These are phyloP conservation scores for Blechomonas ayalai DNA, from an alignment of 208 protist genomes.

Conservation along the genomic window DNA sequence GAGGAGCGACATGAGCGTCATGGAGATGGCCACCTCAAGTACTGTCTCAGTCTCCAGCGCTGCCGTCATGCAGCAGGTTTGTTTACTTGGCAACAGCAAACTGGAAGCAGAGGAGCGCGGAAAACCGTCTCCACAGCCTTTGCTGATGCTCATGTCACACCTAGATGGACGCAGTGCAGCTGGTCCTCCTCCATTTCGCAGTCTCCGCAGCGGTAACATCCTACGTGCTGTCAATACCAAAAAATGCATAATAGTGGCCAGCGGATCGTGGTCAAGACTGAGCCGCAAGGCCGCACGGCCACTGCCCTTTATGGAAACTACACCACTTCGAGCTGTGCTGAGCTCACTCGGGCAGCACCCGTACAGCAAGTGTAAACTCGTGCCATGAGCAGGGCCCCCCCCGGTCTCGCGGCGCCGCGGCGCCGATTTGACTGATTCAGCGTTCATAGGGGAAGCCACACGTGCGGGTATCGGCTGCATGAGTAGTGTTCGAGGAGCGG, in stretches of 20 bases:
- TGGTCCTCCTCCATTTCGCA: too few species aligned
- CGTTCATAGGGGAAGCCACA: not conserved
- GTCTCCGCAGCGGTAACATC: conserved; percentile 27
- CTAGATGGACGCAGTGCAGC: not conserved
- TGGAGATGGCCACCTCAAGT: conserved; percentile 18
- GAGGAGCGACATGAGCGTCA: conserved; percentile 30
- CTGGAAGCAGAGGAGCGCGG: not conserved
- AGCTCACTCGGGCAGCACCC: not conserved
- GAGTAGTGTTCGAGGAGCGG: conserved; percentile 13
- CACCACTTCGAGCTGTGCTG: not conserved
- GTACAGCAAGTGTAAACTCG: not conserved
- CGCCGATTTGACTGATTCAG: not conserved
- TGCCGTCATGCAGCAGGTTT: not conserved
- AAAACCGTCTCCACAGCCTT: not conserved
- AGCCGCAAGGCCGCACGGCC: conserved; percentile 3
- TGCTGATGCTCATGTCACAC: not conserved
- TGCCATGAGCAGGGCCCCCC: not conserved
- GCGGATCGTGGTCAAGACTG: conserved; percentile 27
- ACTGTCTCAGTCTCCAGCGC: conserved; percentile 23
- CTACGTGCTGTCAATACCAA: conserved; percentile 32
- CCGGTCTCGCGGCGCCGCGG: not conserved
- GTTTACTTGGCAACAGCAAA: not conserved
- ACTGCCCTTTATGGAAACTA: not conserved
- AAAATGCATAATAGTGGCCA: conserved; percentile 30
- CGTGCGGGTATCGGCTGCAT: conserved; percentile 18